phyloP scores from a whole-genome alignment of 164 flowering plant genomes.

The Stephania japonica region DNA sequence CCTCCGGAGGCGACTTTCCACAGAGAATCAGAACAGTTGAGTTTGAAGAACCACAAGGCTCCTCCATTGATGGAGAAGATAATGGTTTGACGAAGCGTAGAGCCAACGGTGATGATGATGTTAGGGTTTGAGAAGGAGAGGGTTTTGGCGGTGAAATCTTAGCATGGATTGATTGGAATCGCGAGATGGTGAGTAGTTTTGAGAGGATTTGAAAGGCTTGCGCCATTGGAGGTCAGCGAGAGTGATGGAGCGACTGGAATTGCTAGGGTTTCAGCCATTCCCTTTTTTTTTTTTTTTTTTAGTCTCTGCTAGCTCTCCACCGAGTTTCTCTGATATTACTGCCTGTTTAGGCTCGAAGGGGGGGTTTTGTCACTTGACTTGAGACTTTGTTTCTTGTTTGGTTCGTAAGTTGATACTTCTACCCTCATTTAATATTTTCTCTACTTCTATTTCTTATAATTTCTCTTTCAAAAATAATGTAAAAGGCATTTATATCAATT shows the following conservation, averaged over 20 bases:
- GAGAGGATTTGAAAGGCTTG: constrained; percentile 20
- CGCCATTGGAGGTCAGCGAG: constrained; percentile 40
- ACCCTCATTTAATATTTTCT: no score
- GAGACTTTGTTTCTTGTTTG: no score
- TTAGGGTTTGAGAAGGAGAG: neutral
- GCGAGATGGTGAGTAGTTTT: constrained; percentile 27
- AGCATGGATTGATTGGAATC: constrained; percentile 21
- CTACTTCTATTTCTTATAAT: no score
- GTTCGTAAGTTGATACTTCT: no score
- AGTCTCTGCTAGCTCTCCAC: neutral
- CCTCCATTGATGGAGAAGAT: constrained; percentile 25
- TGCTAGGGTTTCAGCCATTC: constrained; percentile 67
- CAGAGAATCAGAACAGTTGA: constrained; percentile 33
- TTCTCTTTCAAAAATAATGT: no score
- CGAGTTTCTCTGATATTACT: no score
- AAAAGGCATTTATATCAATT: no score
- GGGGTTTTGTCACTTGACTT: no score
- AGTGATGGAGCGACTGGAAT: constrained; percentile 58
- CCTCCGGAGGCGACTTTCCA: constrained; percentile 61
- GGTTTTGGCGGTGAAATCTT: neutral
- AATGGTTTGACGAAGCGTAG: neutral
- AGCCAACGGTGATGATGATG: no score
- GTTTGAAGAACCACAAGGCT: constrained; percentile 3
- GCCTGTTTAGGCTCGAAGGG: no score
- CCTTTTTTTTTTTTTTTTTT: no score